Evolutionary conservation across 2,329 filamentous ascomycete species (phyloP).

Genomic region (Cordyceps javanica): DNA sequence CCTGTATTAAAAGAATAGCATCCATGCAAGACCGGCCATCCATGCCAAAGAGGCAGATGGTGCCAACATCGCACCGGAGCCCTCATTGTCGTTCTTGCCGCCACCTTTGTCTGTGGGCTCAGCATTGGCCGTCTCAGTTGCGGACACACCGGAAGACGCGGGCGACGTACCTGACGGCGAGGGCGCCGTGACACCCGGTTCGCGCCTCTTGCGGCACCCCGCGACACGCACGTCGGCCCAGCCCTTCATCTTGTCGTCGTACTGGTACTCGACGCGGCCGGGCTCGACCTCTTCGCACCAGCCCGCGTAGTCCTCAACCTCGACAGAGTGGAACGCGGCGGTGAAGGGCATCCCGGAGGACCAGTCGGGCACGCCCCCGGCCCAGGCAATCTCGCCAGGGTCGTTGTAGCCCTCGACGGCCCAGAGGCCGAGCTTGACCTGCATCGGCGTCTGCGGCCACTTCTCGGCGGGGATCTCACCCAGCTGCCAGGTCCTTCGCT

Average conservation of each 20-base stretch:
- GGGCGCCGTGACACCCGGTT: conserved; percentile 10
- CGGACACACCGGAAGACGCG: background rate
- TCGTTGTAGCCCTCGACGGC: conserved; percentile 41
- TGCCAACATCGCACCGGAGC: background rate
- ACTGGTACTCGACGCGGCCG: conserved; percentile 22
- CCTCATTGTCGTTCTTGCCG: background rate
- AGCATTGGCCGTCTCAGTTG: background rate
- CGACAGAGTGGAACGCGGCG: conserved; percentile 21
- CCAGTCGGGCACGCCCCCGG: conserved; percentile 47
- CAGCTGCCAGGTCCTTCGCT: conserved; percentile 27
- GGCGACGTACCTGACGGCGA: conserved; percentile 7
- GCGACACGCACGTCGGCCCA: conserved; percentile 25
- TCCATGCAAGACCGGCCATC: background rate
- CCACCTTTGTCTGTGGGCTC: conserved; percentile 4
- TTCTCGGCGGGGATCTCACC: conserved; percentile 40
- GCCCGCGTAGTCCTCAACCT: conserved; percentile 26
- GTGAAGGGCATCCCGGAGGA: conserved; percentile 17
- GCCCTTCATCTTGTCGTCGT: conserved; percentile 21
- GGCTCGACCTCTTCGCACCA: conserved; percentile 19
- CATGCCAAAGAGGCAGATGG: background rate
- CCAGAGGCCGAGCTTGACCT: conserved; percentile 56
- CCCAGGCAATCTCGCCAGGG: conserved; percentile 61
- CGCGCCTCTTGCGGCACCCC: conserved; percentile 20
- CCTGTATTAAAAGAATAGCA: background rate
- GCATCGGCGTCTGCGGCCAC: conserved; percentile 67